Conservation (phyloP, 1,139 yeast genomes). For the Debaryomyces fabryi region DNA sequence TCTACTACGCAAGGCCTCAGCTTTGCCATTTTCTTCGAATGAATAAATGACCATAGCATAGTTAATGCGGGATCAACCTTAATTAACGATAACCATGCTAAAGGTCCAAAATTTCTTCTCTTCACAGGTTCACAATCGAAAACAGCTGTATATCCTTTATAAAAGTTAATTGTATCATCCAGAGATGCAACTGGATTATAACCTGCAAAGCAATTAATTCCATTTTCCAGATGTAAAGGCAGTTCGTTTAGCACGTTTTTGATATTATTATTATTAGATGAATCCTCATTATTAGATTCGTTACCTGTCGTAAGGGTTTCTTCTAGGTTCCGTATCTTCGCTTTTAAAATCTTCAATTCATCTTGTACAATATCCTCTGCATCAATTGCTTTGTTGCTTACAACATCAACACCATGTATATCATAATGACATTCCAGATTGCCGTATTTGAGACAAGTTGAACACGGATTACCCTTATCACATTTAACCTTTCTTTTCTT, state of each 20-base stretch:
- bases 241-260: not conserved
- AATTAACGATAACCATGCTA: constrained; percentile 35
- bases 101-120: constrained; percentile 34
- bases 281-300: not conserved
- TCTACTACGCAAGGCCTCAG: not conserved
- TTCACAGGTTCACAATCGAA: constrained; percentile 27
- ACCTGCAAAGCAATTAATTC: constrained; percentile 7
- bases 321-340: constrained; percentile 15
- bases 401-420: constrained; percentile 7
- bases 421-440: constrained; percentile 30
- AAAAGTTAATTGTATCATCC: constrained; percentile 36
- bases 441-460: constrained; percentile 42
- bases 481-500: constrained; percentile 46
- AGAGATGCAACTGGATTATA: constrained; percentile 19
- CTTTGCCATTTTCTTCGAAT: not conserved
- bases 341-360: constrained; percentile 14
- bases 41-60: constrained; percentile 1
- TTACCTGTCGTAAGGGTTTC: not conserved
- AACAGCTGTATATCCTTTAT: constrained; percentile 32
- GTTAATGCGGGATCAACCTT: constrained; percentile 7
- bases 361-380: constrained; percentile 10
- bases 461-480: constrained; percentile 45
- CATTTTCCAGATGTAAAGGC: not conserved
- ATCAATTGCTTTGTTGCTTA: not conserved
- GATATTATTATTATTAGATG: not conserved